Percentiles rank a stretch among this genome's conserved stretches.
These are phyloP conservation scores for Flaveria ramosissima DNA, from an alignment of 129 eudicot genomes.

Conservation along the genomic window DNA sequence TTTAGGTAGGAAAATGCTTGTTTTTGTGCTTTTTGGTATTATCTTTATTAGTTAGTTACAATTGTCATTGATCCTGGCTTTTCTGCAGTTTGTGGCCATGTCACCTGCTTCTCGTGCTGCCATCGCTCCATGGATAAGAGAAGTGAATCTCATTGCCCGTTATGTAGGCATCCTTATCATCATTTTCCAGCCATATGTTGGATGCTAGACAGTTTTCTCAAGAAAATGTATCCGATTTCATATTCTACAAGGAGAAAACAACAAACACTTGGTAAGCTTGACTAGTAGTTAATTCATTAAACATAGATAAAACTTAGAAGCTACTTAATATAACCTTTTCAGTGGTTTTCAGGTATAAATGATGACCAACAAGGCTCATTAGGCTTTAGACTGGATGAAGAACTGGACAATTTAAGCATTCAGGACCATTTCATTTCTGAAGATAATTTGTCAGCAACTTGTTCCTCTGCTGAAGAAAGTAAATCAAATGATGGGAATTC, in stretches of 20 bases:
- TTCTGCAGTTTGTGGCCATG: slow-evolving; percentile 79
- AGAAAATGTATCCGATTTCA: slow-evolving; percentile 64
- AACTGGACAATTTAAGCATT: slow-evolving; percentile 22
- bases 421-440: slow-evolving; percentile 21
- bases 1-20: slow-evolving; percentile 51
- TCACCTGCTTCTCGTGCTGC: slow-evolving; percentile 82
- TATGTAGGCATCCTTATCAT: slow-evolving; percentile 68
- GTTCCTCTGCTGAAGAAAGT: slow-evolving; percentile 32
- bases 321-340: not conserved
- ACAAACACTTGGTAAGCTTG: slow-evolving; percentile 56
- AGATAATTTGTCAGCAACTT: slow-evolving; percentile 27
- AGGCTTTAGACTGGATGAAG: slow-evolving; percentile 44
- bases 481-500: slow-evolving; percentile 10
- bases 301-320: not conserved
- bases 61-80: slow-evolving; percentile 5
- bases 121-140: slow-evolving; percentile 54
- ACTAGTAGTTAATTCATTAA: not conserved
- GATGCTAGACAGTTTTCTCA: slow-evolving; percentile 62
- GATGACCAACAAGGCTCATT: slow-evolving; percentile 37
- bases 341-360: slow-evolving; percentile 40
- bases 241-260: slow-evolving; percentile 55
- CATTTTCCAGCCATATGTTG: slow-evolving; percentile 78
- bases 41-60: not conserved
- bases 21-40: not conserved
- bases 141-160: slow-evolving; percentile 67